Conservation (phyloP, 2,329 filamentous ascomycete species). For the Aspergillus ustus region DNA sequence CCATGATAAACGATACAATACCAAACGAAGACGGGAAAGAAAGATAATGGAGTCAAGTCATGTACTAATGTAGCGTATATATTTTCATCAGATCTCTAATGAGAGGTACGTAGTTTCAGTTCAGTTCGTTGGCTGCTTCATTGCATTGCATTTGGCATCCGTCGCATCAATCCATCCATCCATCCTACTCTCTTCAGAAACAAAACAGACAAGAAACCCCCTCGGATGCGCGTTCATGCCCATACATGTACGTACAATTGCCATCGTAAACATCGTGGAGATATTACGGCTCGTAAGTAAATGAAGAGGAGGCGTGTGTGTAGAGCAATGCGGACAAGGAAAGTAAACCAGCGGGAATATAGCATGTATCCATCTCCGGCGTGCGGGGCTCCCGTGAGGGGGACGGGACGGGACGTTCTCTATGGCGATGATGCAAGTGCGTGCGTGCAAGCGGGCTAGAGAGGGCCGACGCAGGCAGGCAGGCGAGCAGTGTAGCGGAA, state of each 20-base stretch:
- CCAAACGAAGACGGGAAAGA: neutral
- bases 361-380: slow-evolving; percentile 6
- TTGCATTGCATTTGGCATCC: too few species aligned
- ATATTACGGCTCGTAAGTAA: slow-evolving; percentile 8
- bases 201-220: neutral
- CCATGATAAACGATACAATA: neutral
- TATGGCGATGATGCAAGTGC: neutral
- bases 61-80: slow-evolving; percentile 5
- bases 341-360: slow-evolving; percentile 12
- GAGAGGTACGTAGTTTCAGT: slow-evolving; percentile 4
- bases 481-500: slow-evolving; percentile 1
- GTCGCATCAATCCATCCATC: neutral
- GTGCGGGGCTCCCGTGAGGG: neutral
- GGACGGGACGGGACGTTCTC: neutral
- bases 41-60: neutral
- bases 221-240: neutral
- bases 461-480: too few species aligned
- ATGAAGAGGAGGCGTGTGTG: neutral
- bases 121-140: neutral
- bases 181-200: slow-evolving; percentile 15
- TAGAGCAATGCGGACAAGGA: neutral
- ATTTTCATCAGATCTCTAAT: slow-evolving; percentile 15
- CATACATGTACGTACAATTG: slow-evolving; percentile 10
- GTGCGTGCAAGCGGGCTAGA: neutral
- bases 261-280: slow-evolving; percentile 12